Conservation (phyloP, 768 basidiomycete species). For the Lactarius evosmus region DNA sequence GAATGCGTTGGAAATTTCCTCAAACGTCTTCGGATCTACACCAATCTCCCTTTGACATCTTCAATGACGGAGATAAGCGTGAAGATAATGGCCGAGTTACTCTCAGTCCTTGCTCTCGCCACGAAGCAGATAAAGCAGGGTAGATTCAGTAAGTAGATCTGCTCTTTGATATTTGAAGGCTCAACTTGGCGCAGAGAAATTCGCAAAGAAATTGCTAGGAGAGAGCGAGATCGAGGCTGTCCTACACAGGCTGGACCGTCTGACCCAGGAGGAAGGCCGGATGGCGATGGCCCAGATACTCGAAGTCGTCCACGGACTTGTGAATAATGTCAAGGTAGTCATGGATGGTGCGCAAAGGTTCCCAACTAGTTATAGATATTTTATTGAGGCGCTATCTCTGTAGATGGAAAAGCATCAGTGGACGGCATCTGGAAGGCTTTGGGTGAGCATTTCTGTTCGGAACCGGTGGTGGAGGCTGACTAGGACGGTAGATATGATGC, state of each 20-base stretch:
- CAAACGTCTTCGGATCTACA: constrained; percentile 5
- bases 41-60: neutral
- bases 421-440: neutral
- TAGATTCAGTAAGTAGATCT: neutral
- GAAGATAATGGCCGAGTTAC: constrained; percentile 4
- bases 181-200: neutral
- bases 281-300: neutral
- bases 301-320: neutral
- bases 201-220: neutral
- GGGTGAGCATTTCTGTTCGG: neutral
- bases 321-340: neutral
- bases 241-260: neutral
- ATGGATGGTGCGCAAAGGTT: neutral
- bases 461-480: neutral
- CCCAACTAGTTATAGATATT: neutral
- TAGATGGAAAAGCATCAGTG: neutral
- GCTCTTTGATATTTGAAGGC: neutral
- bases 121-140: constrained; percentile 5
- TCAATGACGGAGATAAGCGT: neutral
- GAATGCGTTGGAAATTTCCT: constrained; percentile 5
- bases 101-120: constrained; percentile 3
- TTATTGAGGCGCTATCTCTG: neutral
- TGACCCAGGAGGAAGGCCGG: neutral
- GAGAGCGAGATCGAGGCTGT: neutral
- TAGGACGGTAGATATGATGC: neutral